Evolutionary conservation across 768 basidiomycete species (phyloP).

Genomic region (Trametes cinnabarina): DNA sequence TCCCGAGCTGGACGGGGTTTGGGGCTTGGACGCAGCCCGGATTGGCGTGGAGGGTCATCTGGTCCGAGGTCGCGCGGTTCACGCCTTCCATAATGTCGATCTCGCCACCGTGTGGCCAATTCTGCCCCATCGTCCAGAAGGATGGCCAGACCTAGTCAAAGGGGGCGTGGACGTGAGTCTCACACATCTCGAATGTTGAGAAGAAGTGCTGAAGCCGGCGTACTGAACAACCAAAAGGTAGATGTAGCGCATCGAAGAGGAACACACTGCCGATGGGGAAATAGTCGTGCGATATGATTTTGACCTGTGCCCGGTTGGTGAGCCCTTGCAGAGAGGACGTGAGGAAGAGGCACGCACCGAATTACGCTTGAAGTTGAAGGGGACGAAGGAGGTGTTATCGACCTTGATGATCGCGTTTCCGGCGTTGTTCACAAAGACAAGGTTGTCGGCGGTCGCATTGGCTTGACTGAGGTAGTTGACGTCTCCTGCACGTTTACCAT

Average conservation of each 20-base stretch:
- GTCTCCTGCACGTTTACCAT: conserved; percentile 50
- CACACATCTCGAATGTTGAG: background rate
- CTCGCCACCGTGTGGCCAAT: conserved; percentile 35
- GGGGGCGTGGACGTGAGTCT: background rate
- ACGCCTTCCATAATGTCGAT: conserved; percentile 49
- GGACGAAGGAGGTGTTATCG: conserved; percentile 63
- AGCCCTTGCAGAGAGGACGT: no score
- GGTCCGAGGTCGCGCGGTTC: conserved; percentile 48
- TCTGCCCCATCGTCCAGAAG: conserved; percentile 38
- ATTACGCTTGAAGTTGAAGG: conserved; percentile 51
- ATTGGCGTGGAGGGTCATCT: conserved; percentile 53
- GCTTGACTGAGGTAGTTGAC: conserved; percentile 55
- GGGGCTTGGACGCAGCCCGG: conserved; percentile 35
- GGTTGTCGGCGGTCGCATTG: conserved; percentile 43
- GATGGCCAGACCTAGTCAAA: conserved; percentile 26
- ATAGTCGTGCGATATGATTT: conserved; percentile 40
- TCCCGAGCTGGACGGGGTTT: conserved; percentile 33
- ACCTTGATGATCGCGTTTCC: conserved; percentile 72
- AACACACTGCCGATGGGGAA: conserved; percentile 45
- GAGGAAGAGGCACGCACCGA: no score
- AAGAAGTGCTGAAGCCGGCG: conserved; percentile 14
- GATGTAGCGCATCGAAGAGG: conserved; percentile 45
- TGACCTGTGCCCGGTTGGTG: conserved; percentile 32
- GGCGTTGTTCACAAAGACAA: conserved; percentile 58
- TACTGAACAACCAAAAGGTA: conserved; percentile 58